Evolutionary conservation across 176 grass and related monocot genomes (phyloP), one percentile per base, ranked within the genome.

Genomic region (Avena eriantha): DNA sequence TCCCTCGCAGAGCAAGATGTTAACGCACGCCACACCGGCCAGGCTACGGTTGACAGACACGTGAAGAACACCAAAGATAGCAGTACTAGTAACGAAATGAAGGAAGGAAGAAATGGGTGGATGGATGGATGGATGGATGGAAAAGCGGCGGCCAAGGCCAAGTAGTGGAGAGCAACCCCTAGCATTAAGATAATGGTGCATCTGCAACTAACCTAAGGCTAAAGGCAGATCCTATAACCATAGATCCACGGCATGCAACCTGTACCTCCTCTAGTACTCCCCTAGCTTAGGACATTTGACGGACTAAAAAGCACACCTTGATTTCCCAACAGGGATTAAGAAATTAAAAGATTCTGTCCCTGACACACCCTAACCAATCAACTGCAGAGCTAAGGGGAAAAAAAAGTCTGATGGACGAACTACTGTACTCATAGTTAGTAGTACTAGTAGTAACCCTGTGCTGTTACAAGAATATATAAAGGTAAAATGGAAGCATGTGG

Each of bases 161-260:
- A 41, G 39, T 41, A 81, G 84, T 84, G 84, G 84, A 77, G 80
- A 80, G 59, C 83, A 84, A 69, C 59, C 74, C 74, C 60, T 79
- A 48, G 57, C 74, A 80, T 80, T 80, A 86, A 80, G 36, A 83
- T 88, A 86, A 53, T 83, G 80, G 66, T 87, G 80, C 84, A 83
- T 87, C 86, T 83, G 80, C 89, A 87, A 83, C 89, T 80, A 87
- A 76, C 69, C 74, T 87, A 80, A 69, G 29, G 29, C 29, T 29
- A 29, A 29, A 29, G 76, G 26, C 17, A 70, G 81, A 88, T 84
- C 76, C 81, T 81, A 76, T 76, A 41, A 60, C 35, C 17, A 80
- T 84, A 84, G 64, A 86, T 86, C 73, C 80, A 86, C 54, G 64
- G 45, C 36, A 39, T 39, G 65, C 84, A 83, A 23, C 73, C 31